Evolutionary conservation across 768 basidiomycete species (phyloP), one percentile per base, ranked within the genome.

Genomic region (Lactarius pseudohatsudake): DNA sequence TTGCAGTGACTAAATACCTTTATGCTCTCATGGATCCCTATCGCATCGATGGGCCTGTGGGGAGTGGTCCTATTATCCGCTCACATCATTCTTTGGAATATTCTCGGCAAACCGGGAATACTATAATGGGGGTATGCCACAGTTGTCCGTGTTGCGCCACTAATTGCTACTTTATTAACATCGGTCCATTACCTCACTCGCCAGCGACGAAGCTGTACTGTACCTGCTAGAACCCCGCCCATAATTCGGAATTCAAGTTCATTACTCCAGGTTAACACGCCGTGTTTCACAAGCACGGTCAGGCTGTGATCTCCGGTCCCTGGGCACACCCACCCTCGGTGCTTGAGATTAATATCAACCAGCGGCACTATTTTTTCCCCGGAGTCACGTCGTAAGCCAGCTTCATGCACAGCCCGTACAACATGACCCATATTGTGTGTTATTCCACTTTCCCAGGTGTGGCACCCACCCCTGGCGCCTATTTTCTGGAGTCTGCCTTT

Each of bases 401-500:
- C 20, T 7, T 59, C 36, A 26, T 20, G 30, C n/a, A 6, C 22
- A 22, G 22, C 38, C 58, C 8, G 15, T 22, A 13, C 34, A 45
- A 40, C 18, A 22, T 30, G 28, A 38, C 41, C 34, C 26, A 56
- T 15, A 5, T 40, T 40, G 13, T 40, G 38, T 40, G 15, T 40
- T 40, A 15, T 3, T 40, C 11, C 38, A 40, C 13, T 5, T 4
- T 40, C 15, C 38, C 15, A 40, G 11, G 56, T 34, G 11, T 38
- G 41, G 34, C 32, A 13, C 50, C 30, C 36, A 13, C 36, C 45
- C 36, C 53, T 59, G 38, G 8, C 56, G 16, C 54, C 59, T 43
- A 38, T 26, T 8, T 59, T 13, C 59, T 60, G 22, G 26, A 77
- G 77, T 56, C 86, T 79, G 73, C 82, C 77, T 1, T 84, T 87